Evolutionary conservation across 805 yeast genomes (phyloP).

Genomic region (Ogataea dorogensis): DNA sequence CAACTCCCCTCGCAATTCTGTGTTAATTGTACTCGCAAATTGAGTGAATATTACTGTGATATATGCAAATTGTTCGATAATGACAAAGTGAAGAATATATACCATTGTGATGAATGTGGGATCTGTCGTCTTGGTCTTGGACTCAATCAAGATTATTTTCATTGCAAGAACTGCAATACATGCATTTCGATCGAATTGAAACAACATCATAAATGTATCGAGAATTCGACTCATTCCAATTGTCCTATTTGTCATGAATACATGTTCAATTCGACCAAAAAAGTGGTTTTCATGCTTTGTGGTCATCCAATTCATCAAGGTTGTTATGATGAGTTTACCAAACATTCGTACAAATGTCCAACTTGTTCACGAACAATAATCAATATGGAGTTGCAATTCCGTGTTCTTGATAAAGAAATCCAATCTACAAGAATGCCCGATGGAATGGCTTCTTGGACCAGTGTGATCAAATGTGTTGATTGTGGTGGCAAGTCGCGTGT

Average conservation of each 20-base stretch:
- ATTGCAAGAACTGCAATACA: slow-evolving; percentile 85
- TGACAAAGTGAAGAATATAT: slow-evolving; percentile 73
- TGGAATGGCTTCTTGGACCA: slow-evolving; percentile 74
- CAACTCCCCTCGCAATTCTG: slow-evolving; percentile 75
- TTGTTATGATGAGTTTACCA: slow-evolving; percentile 80
- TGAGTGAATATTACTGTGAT: slow-evolving; percentile 76
- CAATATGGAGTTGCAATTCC: slow-evolving; percentile 85
- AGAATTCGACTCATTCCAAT: slow-evolving; percentile 83
- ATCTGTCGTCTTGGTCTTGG: slow-evolving; percentile 91
- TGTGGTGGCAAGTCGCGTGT: slow-evolving; percentile 80
- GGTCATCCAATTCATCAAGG: slow-evolving; percentile 91
- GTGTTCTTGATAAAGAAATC: slow-evolving; percentile 84
- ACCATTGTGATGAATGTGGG: slow-evolving; percentile 91
- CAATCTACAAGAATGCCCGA: slow-evolving; percentile 72
- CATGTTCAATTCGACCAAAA: slow-evolving; percentile 76
- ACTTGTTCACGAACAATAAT: slow-evolving; percentile 80
- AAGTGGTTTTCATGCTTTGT: slow-evolving; percentile 89
- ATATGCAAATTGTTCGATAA: slow-evolving; percentile 82
- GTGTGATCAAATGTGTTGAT: slow-evolving; percentile 78
- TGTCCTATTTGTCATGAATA: slow-evolving; percentile 94
- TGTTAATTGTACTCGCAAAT: slow-evolving; percentile 57
- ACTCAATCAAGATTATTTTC: slow-evolving; percentile 84
- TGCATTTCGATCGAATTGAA: slow-evolving; percentile 79
- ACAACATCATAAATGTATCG: slow-evolving; percentile 79
- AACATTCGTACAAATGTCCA: slow-evolving; percentile 88